Conservation (phyloP, 2,329 filamentous ascomycete species). For the Ascochyta pisi region DNA sequence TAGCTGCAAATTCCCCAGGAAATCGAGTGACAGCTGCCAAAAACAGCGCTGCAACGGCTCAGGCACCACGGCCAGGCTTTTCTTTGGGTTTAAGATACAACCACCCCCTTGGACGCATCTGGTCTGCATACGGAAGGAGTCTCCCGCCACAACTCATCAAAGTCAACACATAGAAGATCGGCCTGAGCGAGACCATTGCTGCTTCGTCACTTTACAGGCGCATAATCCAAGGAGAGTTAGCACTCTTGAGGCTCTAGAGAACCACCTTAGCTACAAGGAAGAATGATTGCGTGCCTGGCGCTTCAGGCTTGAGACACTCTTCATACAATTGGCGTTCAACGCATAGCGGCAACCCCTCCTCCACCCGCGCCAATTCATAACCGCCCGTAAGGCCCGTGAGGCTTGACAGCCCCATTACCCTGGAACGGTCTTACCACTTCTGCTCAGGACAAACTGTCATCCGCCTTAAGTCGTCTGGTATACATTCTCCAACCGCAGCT, state of each 20-base stretch:
- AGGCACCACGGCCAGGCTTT: slow-evolving; percentile 14
- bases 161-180: background rate
- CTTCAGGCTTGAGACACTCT: slow-evolving; percentile 51
- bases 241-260: slow-evolving; percentile 28
- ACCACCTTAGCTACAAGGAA: slow-evolving; percentile 29
- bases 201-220: slow-evolving; percentile 31
- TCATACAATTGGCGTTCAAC: slow-evolving; percentile 44
- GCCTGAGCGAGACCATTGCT: slow-evolving; percentile 20
- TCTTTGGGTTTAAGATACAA: background rate
- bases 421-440: slow-evolving; percentile 20
- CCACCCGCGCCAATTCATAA: slow-evolving; percentile 27
- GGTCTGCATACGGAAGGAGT: background rate
- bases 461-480: slow-evolving; percentile 36
- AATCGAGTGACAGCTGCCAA: slow-evolving; percentile 16
- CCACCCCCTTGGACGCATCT: background rate
- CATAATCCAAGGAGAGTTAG: slow-evolving; percentile 28
- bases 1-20: slow-evolving; percentile 16
- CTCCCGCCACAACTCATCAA: slow-evolving; percentile 4
- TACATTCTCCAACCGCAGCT: slow-evolving; percentile 38
- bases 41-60: slow-evolving; percentile 18
- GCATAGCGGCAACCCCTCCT: slow-evolving; percentile 38
- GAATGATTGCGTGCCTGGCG: slow-evolving; percentile 48
- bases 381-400: slow-evolving; percentile 26
- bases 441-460: slow-evolving; percentile 37
- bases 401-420: slow-evolving; percentile 15